Percentiles rank a stretch among this genome's conserved stretches.
Conservation (phyloP, 768 basidiomycete species). For the Terana coerulea region DNA sequence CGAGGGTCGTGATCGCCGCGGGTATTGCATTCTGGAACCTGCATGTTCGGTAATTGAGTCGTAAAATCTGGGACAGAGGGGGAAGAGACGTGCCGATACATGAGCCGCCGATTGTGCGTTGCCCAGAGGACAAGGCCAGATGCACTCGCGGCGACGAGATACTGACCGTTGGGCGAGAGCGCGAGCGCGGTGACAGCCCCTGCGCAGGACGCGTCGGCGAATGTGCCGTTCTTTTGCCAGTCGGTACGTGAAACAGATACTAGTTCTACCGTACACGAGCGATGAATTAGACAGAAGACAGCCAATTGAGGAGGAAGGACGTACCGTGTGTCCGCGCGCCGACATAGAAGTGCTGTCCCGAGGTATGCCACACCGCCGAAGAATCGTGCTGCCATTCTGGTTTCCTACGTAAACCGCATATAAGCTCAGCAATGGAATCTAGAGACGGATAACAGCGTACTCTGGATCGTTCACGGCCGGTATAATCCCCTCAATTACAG, state of each 20-base stretch:
- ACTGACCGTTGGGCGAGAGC: constrained; percentile 83
- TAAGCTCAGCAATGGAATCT: not conserved
- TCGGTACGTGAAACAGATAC: constrained; percentile 64
- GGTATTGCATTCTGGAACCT: constrained; percentile 43
- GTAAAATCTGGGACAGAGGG: constrained; percentile 28
- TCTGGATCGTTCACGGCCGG: constrained; percentile 63
- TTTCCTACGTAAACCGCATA: constrained; percentile 38
- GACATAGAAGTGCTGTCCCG: constrained; percentile 80
- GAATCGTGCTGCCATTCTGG: constrained; percentile 67
- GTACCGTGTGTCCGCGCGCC: constrained; percentile 75
- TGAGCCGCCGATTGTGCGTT: constrained; percentile 59
- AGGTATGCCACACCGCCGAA: constrained; percentile 89
- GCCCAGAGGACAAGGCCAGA: constrained; percentile 81
- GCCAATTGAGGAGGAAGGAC: constrained; percentile 16
- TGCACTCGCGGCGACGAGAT: constrained; percentile 76
- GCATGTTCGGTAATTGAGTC: constrained; percentile 32
- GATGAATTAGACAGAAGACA: not conserved
- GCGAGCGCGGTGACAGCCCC: constrained; percentile 64
- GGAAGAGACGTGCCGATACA: constrained; percentile 54
- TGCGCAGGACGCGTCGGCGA: constrained; percentile 32
- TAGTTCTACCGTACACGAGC: constrained; percentile 79
- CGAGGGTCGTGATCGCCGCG: constrained; percentile 58
- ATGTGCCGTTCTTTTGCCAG: constrained; percentile 67
- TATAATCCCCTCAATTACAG: constrained; percentile 74
- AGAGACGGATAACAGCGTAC: constrained; percentile 39